Evolutionary conservation across 2,329 filamentous ascomycete species (phyloP).

Genomic region (Cylindrodendrum hubeiense): DNA sequence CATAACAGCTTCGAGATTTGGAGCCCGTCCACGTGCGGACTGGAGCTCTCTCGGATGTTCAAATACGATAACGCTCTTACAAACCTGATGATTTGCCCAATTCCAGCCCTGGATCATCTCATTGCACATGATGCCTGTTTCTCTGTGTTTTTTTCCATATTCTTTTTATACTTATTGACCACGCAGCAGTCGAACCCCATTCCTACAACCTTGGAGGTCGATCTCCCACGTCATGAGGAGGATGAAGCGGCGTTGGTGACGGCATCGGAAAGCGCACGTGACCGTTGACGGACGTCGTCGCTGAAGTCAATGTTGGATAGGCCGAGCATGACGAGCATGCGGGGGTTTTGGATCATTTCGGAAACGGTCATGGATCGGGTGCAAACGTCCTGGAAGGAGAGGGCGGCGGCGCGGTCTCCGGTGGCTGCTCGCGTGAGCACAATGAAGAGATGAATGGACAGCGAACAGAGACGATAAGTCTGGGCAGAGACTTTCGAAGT

Average conservation of each 20-base stretch:
- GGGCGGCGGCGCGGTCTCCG: constrained; percentile 38
- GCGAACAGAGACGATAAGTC: not conserved
- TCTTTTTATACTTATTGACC: not conserved
- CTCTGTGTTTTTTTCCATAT: not conserved
- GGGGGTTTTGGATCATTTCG: constrained; percentile 47
- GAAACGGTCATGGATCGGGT: constrained; percentile 48
- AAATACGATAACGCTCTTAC: constrained; percentile 24
- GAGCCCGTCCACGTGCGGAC: not conserved
- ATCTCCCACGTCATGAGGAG: not conserved
- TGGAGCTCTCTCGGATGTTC: constrained; percentile 20
- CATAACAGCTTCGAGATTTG: constrained; percentile 28
- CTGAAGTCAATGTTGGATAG: constrained; percentile 47
- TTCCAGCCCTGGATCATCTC: not conserved
- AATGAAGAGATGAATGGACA: not conserved
- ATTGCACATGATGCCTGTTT: not conserved
- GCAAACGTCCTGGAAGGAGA: constrained; percentile 47
- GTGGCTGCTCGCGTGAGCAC: constrained; percentile 29
- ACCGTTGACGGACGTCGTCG: constrained; percentile 42
- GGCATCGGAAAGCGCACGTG: constrained; percentile 43
- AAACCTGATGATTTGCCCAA: constrained; percentile 20
- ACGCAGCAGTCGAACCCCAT: not conserved
- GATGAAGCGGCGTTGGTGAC: constrained; percentile 18
- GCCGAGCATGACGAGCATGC: constrained; percentile 50
- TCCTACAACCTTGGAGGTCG: not conserved
- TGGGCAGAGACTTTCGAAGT: not conserved